Conservation (phyloP, 768 basidiomycete species). For the Boletus vermiculosoides region DNA sequence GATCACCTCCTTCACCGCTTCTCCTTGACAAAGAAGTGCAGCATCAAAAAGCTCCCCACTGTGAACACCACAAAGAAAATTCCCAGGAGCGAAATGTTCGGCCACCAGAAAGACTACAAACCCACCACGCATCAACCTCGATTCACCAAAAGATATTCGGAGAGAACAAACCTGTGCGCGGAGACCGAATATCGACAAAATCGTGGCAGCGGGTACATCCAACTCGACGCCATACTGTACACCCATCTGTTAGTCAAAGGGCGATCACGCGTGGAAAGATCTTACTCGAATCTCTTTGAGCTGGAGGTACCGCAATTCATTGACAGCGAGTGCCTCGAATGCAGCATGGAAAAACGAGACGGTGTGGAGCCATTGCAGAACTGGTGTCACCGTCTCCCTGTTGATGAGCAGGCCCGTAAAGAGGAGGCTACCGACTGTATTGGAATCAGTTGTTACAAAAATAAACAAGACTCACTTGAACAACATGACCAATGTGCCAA, state of each 20-base stretch:
- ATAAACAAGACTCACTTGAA: slow-evolving; percentile 75
- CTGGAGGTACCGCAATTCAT: slow-evolving; percentile 91
- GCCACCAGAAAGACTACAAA: slow-evolving; percentile 96
- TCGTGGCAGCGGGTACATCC: slow-evolving; percentile 94
- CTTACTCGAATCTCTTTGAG: slow-evolving; percentile 86
- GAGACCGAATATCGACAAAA: slow-evolving; percentile 91
- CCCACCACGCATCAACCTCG: slow-evolving; percentile 5
- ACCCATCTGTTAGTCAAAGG: slow-evolving; percentile 6
- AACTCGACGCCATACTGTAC: slow-evolving; percentile 93
- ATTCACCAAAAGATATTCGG: not conserved
- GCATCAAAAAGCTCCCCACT: slow-evolving; percentile 67
- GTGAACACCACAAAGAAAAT: slow-evolving; percentile 88
- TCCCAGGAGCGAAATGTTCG: slow-evolving; percentile 81
- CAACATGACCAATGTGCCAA: slow-evolving; percentile 95
- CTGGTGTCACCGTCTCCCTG: slow-evolving; percentile 73
- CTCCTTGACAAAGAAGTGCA: slow-evolving; percentile 92
- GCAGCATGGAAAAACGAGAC: slow-evolving; percentile 98
- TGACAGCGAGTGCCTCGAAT: slow-evolving; percentile 96
- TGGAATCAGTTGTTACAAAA: slow-evolving; percentile 6
- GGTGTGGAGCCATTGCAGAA: slow-evolving; percentile 84
- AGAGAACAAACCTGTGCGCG: slow-evolving; percentile 65
- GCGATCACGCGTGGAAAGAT: not conserved
- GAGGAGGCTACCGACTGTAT: slow-evolving; percentile 58
- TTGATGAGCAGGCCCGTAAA: slow-evolving; percentile 97
- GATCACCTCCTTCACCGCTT: slow-evolving; percentile 26